A percentile compares a stretch with the other conserved stretches of the same genome.
Conservation (phyloP, 2,329 filamentous ascomycete species). For the Mycosphaerella sp. region DNA sequence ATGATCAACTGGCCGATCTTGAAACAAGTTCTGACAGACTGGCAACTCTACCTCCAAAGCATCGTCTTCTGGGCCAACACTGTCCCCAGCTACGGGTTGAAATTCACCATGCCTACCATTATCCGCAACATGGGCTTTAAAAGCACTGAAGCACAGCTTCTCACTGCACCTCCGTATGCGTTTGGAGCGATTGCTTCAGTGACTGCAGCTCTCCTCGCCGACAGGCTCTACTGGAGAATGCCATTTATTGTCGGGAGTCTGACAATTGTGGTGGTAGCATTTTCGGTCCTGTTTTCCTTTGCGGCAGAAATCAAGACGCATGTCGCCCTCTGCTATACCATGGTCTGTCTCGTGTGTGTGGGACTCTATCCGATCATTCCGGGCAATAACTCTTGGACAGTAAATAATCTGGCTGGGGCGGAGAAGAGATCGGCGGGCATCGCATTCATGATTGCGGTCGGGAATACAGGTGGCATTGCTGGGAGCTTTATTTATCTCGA, state of each 20-base stretch:
- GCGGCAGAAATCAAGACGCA: constrained; percentile 14
- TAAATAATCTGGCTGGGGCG: constrained; percentile 32
- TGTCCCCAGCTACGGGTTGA: constrained; percentile 33
- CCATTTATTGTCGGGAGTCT: constrained; percentile 29
- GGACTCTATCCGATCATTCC: constrained; percentile 31
- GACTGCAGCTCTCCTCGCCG: constrained; percentile 28
- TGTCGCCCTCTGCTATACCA: constrained; percentile 24
- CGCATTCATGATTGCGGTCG: constrained; percentile 36
- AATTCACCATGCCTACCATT: constrained; percentile 46
- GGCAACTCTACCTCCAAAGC: constrained; percentile 24
- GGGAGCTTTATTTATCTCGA: constrained; percentile 32
- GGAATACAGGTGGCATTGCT: constrained; percentile 23
- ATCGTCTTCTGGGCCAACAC: constrained; percentile 25
- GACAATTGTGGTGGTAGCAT: constrained; percentile 26
- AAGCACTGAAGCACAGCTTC: constrained; percentile 22
- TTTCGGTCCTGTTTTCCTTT: constrained; percentile 27
- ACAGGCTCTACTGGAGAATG: constrained; percentile 30
- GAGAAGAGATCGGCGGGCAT: constrained; percentile 37
- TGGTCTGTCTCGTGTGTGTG: constrained; percentile 28
- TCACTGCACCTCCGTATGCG: constrained; percentile 28
- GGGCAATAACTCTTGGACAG: constrained; percentile 28
- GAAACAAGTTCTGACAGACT: constrained; percentile 21
- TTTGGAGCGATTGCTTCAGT: constrained; percentile 31
- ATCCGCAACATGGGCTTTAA: constrained; percentile 24
- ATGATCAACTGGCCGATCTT: constrained; percentile 32